phyloP scores from a whole-genome alignment of 2,329 filamentous ascomycete species.

The Zarea fungicola region DNA sequence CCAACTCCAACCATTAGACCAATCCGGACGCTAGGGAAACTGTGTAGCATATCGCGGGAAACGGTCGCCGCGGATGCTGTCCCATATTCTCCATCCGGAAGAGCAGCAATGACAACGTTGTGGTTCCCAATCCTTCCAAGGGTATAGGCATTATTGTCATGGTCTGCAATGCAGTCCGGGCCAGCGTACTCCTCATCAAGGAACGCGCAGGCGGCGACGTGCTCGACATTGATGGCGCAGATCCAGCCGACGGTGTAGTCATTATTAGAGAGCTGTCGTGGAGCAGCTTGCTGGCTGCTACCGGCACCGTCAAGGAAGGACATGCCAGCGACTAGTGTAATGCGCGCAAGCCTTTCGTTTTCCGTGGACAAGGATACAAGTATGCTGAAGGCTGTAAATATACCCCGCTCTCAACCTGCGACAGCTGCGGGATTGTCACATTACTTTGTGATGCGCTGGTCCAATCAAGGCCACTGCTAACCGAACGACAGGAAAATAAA shows the following conservation, averaged over 20 bases:
- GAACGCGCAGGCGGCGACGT: slow-evolving; percentile 17
- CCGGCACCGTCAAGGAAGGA: no score
- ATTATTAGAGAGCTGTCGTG: no score
- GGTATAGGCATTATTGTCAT: slow-evolving; percentile 23
- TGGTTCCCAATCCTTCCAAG: slow-evolving; percentile 22
- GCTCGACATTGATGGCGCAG: slow-evolving; percentile 18
- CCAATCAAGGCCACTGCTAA: no score
- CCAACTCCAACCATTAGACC: slow-evolving; percentile 16
- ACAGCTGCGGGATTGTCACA: no score
- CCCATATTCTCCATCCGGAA: slow-evolving; percentile 24
- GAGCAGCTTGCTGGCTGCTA: no score
- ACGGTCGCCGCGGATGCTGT: background rate
- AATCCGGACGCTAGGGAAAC: background rate
- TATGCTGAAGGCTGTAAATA: no score
- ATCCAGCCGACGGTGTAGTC: slow-evolving; percentile 26
- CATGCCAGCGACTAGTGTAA: no score
- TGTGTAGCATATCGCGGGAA: background rate
- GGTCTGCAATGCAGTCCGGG: background rate
- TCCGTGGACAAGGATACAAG: no score
- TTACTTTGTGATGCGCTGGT: no score
- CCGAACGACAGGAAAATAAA: no score
- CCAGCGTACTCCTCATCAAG: slow-evolving; percentile 17
- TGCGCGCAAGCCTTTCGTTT: no score
- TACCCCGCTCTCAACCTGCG: no score
- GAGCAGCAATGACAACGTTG: slow-evolving; percentile 24